phyloP scores from a whole-genome alignment of 345 rosid genomes.

The Aquilaria malaccensis region DNA sequence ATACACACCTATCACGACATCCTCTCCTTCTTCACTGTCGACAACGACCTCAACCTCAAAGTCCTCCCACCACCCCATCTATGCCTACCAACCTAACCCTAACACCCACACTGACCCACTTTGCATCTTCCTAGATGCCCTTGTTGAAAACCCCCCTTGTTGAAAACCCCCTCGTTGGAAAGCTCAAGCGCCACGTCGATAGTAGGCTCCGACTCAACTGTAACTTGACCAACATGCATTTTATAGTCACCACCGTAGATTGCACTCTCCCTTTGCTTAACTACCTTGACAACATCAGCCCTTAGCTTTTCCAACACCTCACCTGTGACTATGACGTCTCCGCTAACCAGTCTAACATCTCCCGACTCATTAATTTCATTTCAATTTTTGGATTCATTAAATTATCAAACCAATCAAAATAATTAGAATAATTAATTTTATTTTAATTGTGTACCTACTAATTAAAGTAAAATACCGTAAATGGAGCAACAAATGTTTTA shows the following conservation, averaged over 20 bases:
- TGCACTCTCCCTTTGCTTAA: conserved; percentile 34
- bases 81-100: conserved; percentile 26
- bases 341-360: not conserved
- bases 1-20: conserved; percentile 31
- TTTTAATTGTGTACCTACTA: no score
- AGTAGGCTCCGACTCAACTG: conserved; percentile 32
- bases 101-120: conserved; percentile 27
- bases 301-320: conserved; percentile 20
- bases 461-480: no score
- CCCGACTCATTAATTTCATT: no score
- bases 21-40: conserved; percentile 48
- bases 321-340: conserved; percentile 25
- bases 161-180: conserved; percentile 15
- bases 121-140: conserved; percentile 33
- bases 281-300: conserved; percentile 36
- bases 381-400: no score
- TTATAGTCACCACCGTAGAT: conserved; percentile 27
- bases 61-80: conserved; percentile 34
- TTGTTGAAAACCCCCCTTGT: conserved; percentile 49
- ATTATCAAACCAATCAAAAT: no score
- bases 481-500: no score
- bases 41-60: conserved; percentile 40
- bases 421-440: no score
- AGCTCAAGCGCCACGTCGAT: conserved; percentile 30
- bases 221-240: conserved; percentile 42